These are phyloP conservation scores for Rhynchospora tenuis DNA, from an alignment of 176 grass and related monocot genomes.

Conservation along the genomic window DNA sequence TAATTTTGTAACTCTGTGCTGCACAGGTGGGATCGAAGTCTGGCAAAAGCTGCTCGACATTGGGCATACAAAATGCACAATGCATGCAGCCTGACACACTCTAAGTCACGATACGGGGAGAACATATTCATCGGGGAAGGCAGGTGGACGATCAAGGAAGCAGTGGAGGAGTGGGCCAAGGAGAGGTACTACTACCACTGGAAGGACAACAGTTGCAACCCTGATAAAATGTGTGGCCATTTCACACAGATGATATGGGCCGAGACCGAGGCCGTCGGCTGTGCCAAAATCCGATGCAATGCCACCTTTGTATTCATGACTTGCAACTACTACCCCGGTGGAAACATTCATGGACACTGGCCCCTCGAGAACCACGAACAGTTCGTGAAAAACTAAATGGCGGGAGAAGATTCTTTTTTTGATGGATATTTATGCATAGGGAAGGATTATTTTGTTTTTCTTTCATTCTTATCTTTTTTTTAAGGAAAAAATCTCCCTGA, in stretches of 20 bases:
- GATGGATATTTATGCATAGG: constrained; percentile 13
- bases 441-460: background rate
- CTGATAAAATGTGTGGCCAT: constrained; percentile 43
- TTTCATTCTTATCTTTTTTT: background rate
- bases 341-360: constrained; percentile 41
- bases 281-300: constrained; percentile 37
- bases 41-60: constrained; percentile 40
- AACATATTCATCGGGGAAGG: constrained; percentile 42
- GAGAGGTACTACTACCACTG: constrained; percentile 39
- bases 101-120: constrained; percentile 12
- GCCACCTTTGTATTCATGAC: constrained; percentile 36
- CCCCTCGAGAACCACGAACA: constrained; percentile 12
- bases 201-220: constrained; percentile 27
- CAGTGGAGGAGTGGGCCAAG: constrained; percentile 30
- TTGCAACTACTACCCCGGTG: constrained; percentile 49
- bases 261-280: constrained; percentile 31
- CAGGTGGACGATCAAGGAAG: constrained; percentile 27
- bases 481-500: background rate
- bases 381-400: constrained; percentile 7
- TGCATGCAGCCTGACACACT: constrained; percentile 44
- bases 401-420: background rate
- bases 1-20: background rate
- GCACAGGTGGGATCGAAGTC: constrained; percentile 31
- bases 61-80: constrained; percentile 40
- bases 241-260: constrained; percentile 55